Conservation (phyloP, 768 basidiomycete genomes). For the Calocybe indica region DNA sequence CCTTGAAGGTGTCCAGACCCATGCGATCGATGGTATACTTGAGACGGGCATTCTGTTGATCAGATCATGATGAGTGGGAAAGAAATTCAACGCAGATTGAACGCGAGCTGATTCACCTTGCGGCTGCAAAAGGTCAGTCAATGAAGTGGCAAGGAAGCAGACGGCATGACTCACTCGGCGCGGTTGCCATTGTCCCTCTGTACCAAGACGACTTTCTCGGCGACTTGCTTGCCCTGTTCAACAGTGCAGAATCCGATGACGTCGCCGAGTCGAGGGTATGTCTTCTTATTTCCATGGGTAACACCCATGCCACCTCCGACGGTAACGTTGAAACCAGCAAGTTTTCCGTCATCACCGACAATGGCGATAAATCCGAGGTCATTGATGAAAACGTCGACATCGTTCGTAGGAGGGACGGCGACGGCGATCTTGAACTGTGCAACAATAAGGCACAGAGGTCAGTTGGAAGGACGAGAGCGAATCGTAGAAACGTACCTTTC, state of each 20-base stretch:
- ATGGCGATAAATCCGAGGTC: conserved; percentile 98
- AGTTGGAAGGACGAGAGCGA: not conserved
- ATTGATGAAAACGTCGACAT: conserved; percentile 92
- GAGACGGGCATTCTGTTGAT: conserved; percentile 71
- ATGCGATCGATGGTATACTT: conserved; percentile 98
- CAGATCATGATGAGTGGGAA: conserved; percentile 4
- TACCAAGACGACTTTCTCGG: conserved; percentile 89
- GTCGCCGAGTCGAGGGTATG: conserved; percentile 86
- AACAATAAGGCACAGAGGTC: conserved; percentile 2
- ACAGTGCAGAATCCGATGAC: conserved; percentile 90
- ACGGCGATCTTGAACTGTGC: conserved; percentile 93
- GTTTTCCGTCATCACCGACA: conserved; percentile 63
- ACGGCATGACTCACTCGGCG: conserved; percentile 57
- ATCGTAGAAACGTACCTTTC: conserved; percentile 58
- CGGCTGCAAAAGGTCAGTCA: conserved; percentile 33
- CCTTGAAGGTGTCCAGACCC: conserved; percentile 82
- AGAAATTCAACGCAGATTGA: not conserved
- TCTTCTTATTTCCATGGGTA: conserved; percentile 98
- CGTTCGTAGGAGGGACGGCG: conserved; percentile 93
- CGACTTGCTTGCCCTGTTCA: conserved; percentile 80
- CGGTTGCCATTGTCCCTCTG: conserved; percentile 97
- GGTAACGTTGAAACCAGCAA: conserved; percentile 91
- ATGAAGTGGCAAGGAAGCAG: not conserved
- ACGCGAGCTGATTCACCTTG: conserved; percentile 31
- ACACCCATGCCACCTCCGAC: conserved; percentile 99